These are phyloP conservation scores for Suillus variegatus DNA, from an alignment of 768 basidiomycete species.

Conservation along the genomic window DNA sequence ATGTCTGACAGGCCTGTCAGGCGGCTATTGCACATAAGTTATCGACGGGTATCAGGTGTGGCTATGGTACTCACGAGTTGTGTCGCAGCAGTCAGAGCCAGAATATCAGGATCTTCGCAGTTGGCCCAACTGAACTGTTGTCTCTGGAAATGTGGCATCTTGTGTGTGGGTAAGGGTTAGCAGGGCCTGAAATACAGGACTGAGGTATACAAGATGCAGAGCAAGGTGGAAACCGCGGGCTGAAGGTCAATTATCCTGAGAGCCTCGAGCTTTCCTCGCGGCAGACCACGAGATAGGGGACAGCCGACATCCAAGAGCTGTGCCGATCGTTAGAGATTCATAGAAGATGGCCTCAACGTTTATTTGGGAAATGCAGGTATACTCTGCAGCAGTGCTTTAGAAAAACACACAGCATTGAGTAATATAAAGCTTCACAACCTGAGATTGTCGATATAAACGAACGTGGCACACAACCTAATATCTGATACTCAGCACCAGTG, in stretches of 20 bases:
- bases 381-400: too few relatives aligned
- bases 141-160: not conserved
- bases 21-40: conserved; percentile 2
- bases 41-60: not conserved
- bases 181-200: not conserved
- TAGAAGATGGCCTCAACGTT: not conserved
- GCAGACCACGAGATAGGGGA: conserved; percentile 4
- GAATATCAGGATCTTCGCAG: conserved; percentile 4
- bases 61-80: conserved; percentile 6
- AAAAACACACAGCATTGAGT: conserved; percentile 1
- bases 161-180: not conserved
- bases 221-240: not conserved
- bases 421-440: not conserved
- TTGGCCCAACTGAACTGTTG: not conserved
- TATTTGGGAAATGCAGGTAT: not conserved
- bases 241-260: conserved; percentile 6
- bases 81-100: conserved; percentile 8
- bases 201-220: not conserved
- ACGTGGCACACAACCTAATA: not conserved
- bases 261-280: conserved; percentile 7
- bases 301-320: not conserved
- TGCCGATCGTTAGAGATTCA: conserved; percentile 3
- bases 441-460: not conserved
- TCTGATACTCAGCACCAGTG: not conserved
- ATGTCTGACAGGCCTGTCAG: not conserved